Evolutionary conservation across 768 basidiomycete genomes (phyloP).

Genomic region (Lentinus tigrinus): DNA sequence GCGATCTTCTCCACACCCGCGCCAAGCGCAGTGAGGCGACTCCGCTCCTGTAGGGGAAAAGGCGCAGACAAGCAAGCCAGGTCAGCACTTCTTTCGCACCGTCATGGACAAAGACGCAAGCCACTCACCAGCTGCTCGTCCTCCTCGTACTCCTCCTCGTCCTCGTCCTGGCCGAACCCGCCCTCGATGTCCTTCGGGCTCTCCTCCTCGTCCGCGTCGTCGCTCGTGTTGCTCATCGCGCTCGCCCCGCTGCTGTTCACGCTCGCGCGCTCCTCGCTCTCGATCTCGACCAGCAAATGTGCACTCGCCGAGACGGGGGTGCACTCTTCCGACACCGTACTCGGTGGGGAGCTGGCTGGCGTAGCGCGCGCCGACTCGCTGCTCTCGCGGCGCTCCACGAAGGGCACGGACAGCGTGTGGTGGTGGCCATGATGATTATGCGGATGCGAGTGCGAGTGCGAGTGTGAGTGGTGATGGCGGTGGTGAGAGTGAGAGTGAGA

Average conservation of each 20-base stretch:
- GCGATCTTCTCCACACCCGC: slow-evolving; percentile 55
- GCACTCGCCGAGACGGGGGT: neutral
- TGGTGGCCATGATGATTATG: slow-evolving; percentile 11
- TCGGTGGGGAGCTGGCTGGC: neutral
- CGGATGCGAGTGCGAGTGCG: slow-evolving; percentile 8
- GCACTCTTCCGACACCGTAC: neutral
- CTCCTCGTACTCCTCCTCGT: slow-evolving; percentile 19
- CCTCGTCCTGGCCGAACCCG: slow-evolving; percentile 31
- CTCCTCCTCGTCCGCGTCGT: slow-evolving; percentile 31
- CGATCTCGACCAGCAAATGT: slow-evolving; percentile 5
- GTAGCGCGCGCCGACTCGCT: slow-evolving; percentile 22
- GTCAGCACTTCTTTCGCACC: neutral
- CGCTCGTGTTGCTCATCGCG: slow-evolving; percentile 27
- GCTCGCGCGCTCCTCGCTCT: slow-evolving; percentile 14
- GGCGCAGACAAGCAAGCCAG: slow-evolving; percentile 2
- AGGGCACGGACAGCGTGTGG: slow-evolving; percentile 4
- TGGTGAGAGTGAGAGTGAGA: slow-evolving; percentile 24
- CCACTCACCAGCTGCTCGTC: slow-evolving; percentile 23
- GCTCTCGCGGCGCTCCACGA: slow-evolving; percentile 23
- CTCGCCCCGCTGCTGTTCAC: slow-evolving; percentile 18
- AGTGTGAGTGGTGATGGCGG: slow-evolving; percentile 25
- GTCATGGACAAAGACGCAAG: slow-evolving; percentile 3
- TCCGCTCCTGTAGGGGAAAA: slow-evolving; percentile 13
- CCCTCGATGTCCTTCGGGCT: slow-evolving; percentile 20
- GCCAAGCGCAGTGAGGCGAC: slow-evolving; percentile 24